These are phyloP conservation scores for Crepidotus sp. DNA, from an alignment of 1,284 basidiomycete species.

Conservation along the genomic window DNA sequence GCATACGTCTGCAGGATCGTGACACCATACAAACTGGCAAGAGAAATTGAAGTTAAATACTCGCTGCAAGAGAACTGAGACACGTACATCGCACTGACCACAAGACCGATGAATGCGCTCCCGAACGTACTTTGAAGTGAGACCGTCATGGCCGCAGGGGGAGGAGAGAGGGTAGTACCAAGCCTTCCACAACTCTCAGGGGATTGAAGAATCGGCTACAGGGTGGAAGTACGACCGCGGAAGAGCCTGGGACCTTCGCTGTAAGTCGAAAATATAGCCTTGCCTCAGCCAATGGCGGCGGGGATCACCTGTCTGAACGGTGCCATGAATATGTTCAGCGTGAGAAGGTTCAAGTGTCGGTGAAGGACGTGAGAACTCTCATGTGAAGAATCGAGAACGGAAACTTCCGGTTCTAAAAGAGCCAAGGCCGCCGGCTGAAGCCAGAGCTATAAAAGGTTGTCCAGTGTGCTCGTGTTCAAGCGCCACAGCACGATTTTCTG, in stretches of 20 bases:
- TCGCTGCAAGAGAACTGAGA: neutral
- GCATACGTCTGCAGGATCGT: slow-evolving; percentile 32
- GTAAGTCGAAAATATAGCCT: neutral
- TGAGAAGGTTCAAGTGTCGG: neutral
- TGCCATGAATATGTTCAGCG: neutral
- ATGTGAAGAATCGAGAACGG: neutral
- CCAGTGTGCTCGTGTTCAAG: too few relatives aligned
- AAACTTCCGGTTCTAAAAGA: neutral
- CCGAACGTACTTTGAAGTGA: slow-evolving; percentile 26
- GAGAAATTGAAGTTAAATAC: slow-evolving; percentile 4
- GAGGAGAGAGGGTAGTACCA: neutral
- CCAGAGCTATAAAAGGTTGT: too few relatives aligned
- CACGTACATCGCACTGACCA: slow-evolving; percentile 29
- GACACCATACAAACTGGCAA: slow-evolving; percentile 29
- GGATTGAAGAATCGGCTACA: slow-evolving; percentile 1
- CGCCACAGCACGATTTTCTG: too few relatives aligned
- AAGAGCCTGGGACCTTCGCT: slow-evolving; percentile 1
- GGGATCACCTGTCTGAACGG: neutral
- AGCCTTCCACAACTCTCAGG: slow-evolving; percentile 1
- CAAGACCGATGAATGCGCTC: slow-evolving; percentile 31
- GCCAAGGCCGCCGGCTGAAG: neutral
- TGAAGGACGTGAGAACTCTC: neutral
- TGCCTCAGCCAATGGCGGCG: neutral
- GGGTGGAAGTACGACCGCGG: slow-evolving; percentile 3
- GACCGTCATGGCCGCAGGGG: slow-evolving; percentile 12